Conservation (phyloP, 2,329 filamentous ascomycete genomes). For the Fusarium luffae region DNA sequence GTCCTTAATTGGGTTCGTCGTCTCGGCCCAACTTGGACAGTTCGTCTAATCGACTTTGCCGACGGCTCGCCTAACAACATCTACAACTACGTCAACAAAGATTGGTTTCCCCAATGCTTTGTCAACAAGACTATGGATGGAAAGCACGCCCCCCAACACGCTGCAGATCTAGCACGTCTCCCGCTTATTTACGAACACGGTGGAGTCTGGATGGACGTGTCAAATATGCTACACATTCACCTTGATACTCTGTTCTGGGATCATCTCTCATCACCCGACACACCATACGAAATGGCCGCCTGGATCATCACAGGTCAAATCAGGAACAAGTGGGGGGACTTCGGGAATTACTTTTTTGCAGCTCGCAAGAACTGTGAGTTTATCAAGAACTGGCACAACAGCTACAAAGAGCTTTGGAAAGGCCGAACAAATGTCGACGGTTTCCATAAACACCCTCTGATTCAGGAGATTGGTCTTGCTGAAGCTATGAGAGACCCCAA, state of each 20-base stretch:
- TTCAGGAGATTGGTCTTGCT: conserved; percentile 48
- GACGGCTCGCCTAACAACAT: conserved; percentile 53
- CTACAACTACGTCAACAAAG: conserved; percentile 48
- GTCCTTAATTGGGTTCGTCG: conserved; percentile 57
- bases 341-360: conserved; percentile 57
- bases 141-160: conserved; percentile 55
- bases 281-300: conserved; percentile 49
- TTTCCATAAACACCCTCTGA: conserved; percentile 47
- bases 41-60: conserved; percentile 53
- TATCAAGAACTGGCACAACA: conserved; percentile 56
- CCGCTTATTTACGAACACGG: conserved; percentile 55
- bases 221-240: conserved; percentile 54
- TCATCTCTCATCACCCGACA: conserved; percentile 50
- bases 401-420: conserved; percentile 53
- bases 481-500: conserved; percentile 41
- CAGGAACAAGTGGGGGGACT: conserved; percentile 48
- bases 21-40: conserved; percentile 54
- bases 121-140: conserved; percentile 53
- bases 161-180: conserved; percentile 59
- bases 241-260: conserved; percentile 58
- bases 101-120: conserved; percentile 45
- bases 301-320: conserved; percentile 52
- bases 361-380: conserved; percentile 55
- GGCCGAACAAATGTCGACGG: conserved; percentile 48
- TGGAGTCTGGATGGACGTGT: conserved; percentile 58